Evolutionary conservation across 345 rosid genomes (phyloP).

Genomic region (Pseudoturritis turrita): DNA sequence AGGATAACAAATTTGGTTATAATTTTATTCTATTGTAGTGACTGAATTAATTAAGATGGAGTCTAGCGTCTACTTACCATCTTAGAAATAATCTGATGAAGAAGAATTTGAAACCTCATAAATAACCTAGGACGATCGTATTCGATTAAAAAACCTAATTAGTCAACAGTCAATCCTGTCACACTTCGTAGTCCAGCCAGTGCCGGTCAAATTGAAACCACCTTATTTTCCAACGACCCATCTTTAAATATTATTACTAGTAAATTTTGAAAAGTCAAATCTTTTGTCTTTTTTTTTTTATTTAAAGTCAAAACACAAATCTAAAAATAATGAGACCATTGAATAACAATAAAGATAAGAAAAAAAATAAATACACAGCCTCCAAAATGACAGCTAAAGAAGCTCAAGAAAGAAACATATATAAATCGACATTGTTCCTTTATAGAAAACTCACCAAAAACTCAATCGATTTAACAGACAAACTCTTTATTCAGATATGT

Average conservation of each 20-base stretch:
- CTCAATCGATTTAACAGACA: neutral
- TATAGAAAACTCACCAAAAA: constrained; percentile 5
- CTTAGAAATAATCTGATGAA: no score
- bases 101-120: no score
- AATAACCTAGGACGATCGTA: neutral
- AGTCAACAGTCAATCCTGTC: constrained; percentile 27
- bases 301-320: neutral
- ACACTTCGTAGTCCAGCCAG: neutral
- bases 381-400: neutral
- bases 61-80: no score
- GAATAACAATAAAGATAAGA: neutral
- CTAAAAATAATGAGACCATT: neutral
- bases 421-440: neutral
- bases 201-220: constrained; percentile 11
- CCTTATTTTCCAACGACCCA: neutral
- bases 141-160: neutral
- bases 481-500: neutral
- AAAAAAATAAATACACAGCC: neutral
- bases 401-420: neutral
- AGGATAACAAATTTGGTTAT: no score
- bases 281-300: neutral
- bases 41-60: no score
- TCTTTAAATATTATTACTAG: neutral
- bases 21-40: no score
- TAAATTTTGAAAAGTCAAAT: neutral